phyloP scores from a whole-genome alignment of 306 rosid species.

The Rosa rugosa region DNA sequence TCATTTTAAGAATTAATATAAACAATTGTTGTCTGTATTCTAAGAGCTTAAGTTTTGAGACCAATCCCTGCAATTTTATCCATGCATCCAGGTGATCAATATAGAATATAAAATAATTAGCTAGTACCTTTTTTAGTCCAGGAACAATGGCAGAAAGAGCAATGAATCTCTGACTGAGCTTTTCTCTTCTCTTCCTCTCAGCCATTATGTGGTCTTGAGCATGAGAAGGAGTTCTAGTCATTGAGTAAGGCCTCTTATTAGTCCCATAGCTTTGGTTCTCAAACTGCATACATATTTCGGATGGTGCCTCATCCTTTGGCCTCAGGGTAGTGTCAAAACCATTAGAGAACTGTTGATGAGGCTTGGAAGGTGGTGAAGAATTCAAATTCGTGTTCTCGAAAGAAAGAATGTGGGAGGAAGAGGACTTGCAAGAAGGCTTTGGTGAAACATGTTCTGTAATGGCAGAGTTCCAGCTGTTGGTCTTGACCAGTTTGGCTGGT shows the following conservation, averaged over 20 bases:
- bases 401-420: conserved; percentile 54
- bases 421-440: conserved; percentile 32
- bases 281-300: conserved; percentile 29
- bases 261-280: conserved; percentile 20
- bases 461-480: conserved; percentile 26
- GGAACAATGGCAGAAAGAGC: conserved; percentile 80
- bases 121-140: conserved; percentile 65
- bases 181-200: conserved; percentile 76
- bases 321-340: conserved; percentile 19
- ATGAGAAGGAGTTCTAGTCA: conserved; percentile 34
- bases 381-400: conserved; percentile 48
- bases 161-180: conserved; percentile 73
- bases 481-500: conserved; percentile 33
- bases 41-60: not conserved
- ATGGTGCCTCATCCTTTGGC: conserved; percentile 29
- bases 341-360: conserved; percentile 23
- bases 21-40: not conserved
- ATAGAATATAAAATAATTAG: not conserved
- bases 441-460: conserved; percentile 27
- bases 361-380: conserved; percentile 12
- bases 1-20: not conserved
- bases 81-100: not conserved
- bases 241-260: conserved; percentile 38
- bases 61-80: not conserved
- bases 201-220: conserved; percentile 77